Conservation (phyloP, 2,329 filamentous ascomycete genomes). For the Fusarium sp. region DNA sequence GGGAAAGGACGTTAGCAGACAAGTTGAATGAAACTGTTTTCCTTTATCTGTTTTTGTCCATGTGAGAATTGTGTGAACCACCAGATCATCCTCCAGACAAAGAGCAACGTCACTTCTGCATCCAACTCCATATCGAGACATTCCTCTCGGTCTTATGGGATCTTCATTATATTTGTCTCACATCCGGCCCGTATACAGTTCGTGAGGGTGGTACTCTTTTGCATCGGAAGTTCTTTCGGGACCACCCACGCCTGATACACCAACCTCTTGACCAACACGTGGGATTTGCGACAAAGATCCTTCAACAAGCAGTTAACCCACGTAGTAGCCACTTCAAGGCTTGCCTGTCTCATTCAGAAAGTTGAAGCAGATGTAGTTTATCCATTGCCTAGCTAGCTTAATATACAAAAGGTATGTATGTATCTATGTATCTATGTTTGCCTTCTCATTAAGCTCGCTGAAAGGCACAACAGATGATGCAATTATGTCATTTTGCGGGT, state of each 20-base stretch:
- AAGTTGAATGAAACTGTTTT: background rate
- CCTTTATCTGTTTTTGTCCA: too few species aligned
- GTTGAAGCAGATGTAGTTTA: background rate
- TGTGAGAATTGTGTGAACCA: too few species aligned
- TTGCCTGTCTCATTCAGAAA: background rate
- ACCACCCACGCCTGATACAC: constrained; percentile 9
- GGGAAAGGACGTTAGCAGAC: background rate
- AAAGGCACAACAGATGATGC: background rate
- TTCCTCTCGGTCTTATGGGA: constrained; percentile 10
- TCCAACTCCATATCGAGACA: background rate
- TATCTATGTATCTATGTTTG: background rate
- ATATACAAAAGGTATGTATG: background rate
- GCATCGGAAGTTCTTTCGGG: constrained; percentile 14
- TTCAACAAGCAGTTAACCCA: background rate
- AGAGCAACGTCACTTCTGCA: background rate
- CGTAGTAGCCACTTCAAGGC: background rate
- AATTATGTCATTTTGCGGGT: background rate
- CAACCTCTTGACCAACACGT: constrained; percentile 7
- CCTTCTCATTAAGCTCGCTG: background rate
- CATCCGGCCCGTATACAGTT: background rate
- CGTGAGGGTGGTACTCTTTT: background rate
- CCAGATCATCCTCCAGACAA: background rate
- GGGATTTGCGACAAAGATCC: background rate
- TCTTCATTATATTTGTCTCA: constrained; percentile 12
- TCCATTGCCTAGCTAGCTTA: background rate